These are phyloP conservation scores for Rhamnella rubrinervis DNA, from an alignment of 331 rosid species.

Conservation along the genomic window DNA sequence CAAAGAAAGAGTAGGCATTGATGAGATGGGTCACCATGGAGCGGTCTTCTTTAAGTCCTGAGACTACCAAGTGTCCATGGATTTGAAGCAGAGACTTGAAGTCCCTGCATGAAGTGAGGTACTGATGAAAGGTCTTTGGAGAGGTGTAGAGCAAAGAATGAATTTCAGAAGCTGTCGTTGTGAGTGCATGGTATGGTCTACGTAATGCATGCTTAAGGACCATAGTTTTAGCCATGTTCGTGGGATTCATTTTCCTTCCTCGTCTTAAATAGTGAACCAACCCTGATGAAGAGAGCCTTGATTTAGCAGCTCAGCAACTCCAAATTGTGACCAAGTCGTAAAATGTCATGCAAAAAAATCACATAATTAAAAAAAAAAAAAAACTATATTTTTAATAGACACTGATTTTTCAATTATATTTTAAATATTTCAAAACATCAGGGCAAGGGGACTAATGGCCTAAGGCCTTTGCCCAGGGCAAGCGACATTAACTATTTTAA, in stretches of 20 bases:
- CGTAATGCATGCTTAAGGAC: slow-evolving; percentile 21
- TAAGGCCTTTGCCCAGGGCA: too few species aligned
- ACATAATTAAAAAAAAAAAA: too few species aligned
- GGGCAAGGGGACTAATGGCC: too few species aligned
- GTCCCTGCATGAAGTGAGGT: slow-evolving; percentile 46
- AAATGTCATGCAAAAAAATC: too few species aligned
- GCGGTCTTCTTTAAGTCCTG: slow-evolving; percentile 39
- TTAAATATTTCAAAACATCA: too few species aligned
- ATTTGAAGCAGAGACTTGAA: slow-evolving; percentile 56
- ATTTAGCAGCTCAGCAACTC: too few species aligned
- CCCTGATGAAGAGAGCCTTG: too few species aligned
- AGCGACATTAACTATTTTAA: too few species aligned
- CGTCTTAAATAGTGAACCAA: neutral
- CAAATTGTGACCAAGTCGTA: too few species aligned
- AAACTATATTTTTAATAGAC: too few species aligned
- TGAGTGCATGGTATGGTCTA: slow-evolving; percentile 15
- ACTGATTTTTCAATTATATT: too few species aligned
- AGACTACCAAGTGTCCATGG: slow-evolving; percentile 49
- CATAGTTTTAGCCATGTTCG: slow-evolving; percentile 20
- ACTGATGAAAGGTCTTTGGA: slow-evolving; percentile 28
- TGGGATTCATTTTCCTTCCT: slow-evolving; percentile 42
- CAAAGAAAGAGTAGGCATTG: slow-evolving; percentile 42
- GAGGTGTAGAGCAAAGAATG: neutral
- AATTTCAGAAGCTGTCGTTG: slow-evolving; percentile 8
- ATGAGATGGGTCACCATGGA: slow-evolving; percentile 37